Evolutionary conservation across 1,139 yeast species (phyloP).

Genomic region (Blastobotrys aristatus): DNA sequence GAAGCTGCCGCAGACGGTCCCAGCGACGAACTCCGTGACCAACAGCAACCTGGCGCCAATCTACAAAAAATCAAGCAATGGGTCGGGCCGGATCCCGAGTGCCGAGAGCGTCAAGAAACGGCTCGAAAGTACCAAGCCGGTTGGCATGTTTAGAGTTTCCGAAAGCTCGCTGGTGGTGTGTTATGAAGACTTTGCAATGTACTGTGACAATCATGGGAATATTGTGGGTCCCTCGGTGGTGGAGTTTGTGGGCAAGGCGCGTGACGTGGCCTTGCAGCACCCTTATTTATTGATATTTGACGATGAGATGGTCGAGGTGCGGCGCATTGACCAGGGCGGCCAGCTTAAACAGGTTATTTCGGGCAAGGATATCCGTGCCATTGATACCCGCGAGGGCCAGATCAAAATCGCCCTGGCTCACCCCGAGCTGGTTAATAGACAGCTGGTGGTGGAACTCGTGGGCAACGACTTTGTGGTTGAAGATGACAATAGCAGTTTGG

Average conservation of each 20-base stretch:
- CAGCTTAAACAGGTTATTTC: slow-evolving; percentile 65
- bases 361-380: slow-evolving; percentile 57
- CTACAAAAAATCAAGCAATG: slow-evolving; percentile 14
- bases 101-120: slow-evolving; percentile 25
- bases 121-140: slow-evolving; percentile 40
- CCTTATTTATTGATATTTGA: slow-evolving; percentile 61
- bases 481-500: slow-evolving; percentile 29
- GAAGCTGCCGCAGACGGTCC: slow-evolving; percentile 51
- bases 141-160: slow-evolving; percentile 58
- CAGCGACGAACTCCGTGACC: slow-evolving; percentile 38
- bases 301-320: slow-evolving; percentile 66
- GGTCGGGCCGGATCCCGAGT: slow-evolving; percentile 9
- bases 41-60: slow-evolving; percentile 16
- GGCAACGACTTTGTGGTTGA: slow-evolving; percentile 34
- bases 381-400: slow-evolving; percentile 41
- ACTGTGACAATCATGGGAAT: slow-evolving; percentile 62
- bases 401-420: slow-evolving; percentile 61
- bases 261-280: slow-evolving; percentile 49
- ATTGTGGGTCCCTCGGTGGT: slow-evolving; percentile 53
- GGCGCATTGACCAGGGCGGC: slow-evolving; percentile 44
- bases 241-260: slow-evolving; percentile 59
- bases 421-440: slow-evolving; percentile 62
- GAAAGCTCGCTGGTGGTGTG: slow-evolving; percentile 58
- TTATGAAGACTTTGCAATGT: slow-evolving; percentile 69
- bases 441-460: slow-evolving; percentile 41